phyloP scores from a whole-genome alignment of 768 basidiomycete genomes.

The Russula virescens region DNA sequence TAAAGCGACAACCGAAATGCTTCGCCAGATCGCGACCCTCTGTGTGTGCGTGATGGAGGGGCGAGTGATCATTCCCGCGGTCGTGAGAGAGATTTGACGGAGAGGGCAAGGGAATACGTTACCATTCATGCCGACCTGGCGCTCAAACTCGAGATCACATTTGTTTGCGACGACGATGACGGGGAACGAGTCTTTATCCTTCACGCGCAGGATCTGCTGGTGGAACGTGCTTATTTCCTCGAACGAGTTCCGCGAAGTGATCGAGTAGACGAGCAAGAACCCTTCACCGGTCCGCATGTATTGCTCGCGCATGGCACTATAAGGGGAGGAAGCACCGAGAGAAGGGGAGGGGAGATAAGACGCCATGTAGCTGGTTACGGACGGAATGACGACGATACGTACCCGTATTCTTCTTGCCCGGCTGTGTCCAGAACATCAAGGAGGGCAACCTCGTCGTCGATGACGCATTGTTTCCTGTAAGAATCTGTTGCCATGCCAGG shows the following conservation, averaged over 20 bases:
- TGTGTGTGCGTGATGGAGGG: conserved; percentile 30
- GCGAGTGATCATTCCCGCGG: background rate
- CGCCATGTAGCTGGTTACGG: conserved; percentile 9
- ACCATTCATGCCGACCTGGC: conserved; percentile 96
- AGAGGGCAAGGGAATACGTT: conserved; percentile 24
- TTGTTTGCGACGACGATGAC: conserved; percentile 98
- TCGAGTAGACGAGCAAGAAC: conserved; percentile 95
- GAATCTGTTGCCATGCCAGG: conserved; percentile 53
- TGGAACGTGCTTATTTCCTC: conserved; percentile 96
- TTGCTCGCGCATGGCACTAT: conserved; percentile 95
- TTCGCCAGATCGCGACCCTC: conserved; percentile 98
- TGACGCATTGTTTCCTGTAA: conserved; percentile 94
- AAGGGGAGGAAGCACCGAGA: background rate
- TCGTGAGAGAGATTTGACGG: background rate
- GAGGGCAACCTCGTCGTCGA: conserved; percentile 97
- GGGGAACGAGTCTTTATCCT: conserved; percentile 93
- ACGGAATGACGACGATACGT: conserved; percentile 30
- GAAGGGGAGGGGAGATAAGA: conserved; percentile 1
- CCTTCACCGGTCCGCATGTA: conserved; percentile 99
- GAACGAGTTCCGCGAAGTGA: conserved; percentile 96
- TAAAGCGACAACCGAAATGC: conserved; percentile 90
- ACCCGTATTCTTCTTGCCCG: conserved; percentile 98
- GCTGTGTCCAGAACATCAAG: conserved; percentile 97
- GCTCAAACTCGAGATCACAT: conserved; percentile 91
- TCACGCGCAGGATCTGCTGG: conserved; percentile 93